Percentiles rank a stretch among this genome's conserved stretches.
Evolutionary conservation across 2,329 filamentous ascomycete species (phyloP).

Genomic region (Plectosphaerella cucumerina): DNA sequence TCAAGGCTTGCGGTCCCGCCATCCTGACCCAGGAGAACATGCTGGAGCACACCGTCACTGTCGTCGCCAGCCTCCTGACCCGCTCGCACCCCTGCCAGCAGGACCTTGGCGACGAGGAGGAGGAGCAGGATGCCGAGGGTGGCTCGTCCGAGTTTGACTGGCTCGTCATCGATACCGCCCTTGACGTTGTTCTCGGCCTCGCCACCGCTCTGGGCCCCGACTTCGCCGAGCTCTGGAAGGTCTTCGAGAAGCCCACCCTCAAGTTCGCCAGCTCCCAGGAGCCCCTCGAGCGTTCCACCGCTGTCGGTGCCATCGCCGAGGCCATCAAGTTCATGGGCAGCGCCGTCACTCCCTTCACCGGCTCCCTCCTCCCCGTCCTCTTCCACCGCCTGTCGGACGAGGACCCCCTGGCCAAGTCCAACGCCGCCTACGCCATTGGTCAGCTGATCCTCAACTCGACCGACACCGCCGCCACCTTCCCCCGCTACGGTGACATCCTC

Average conservation of each 20-base stretch:
- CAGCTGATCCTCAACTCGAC: constrained; percentile 79
- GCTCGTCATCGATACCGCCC: constrained; percentile 90
- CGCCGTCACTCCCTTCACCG: constrained; percentile 78
- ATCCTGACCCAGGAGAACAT: constrained; percentile 71
- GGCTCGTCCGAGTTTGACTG: constrained; percentile 96
- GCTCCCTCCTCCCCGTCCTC: constrained; percentile 71
- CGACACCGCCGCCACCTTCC: constrained; percentile 63
- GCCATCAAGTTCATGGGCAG: constrained; percentile 79
- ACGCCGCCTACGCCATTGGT: constrained; percentile 87
- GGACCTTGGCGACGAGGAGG: constrained; percentile 78
- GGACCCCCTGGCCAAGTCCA: constrained; percentile 89
- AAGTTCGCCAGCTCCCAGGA: constrained; percentile 86
- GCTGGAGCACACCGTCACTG: constrained; percentile 71
- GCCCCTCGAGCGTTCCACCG: constrained; percentile 80
- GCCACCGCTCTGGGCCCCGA: constrained; percentile 74
- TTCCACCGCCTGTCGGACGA: constrained; percentile 85
- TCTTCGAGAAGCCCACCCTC: constrained; percentile 88
- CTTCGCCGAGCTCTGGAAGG: constrained; percentile 89
- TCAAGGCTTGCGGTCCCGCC: constrained; percentile 87
- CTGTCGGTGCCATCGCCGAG: constrained; percentile 89
- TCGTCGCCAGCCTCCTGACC: constrained; percentile 75
- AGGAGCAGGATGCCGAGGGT: constrained; percentile 64
- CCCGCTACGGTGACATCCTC: constrained; percentile 75
- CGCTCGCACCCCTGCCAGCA: constrained; percentile 91
- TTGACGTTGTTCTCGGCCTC: constrained; percentile 85